Conservation (phyloP, 2,329 filamentous ascomycete species). For the Talaromyces sp. region DNA sequence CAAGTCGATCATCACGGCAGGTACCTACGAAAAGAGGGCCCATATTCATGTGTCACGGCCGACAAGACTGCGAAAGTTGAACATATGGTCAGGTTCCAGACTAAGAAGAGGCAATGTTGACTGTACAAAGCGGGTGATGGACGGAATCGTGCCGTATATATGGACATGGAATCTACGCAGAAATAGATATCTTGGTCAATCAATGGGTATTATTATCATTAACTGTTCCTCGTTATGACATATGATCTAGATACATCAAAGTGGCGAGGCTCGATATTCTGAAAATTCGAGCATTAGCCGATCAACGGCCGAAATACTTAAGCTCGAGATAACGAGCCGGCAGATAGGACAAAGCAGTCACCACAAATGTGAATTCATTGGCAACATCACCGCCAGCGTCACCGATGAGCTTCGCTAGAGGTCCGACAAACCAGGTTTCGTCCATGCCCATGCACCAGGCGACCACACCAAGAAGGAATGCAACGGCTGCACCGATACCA, state of each 20-base stretch:
- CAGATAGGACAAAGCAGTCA: slow-evolving; percentile 48
- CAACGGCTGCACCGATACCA: slow-evolving; percentile 43
- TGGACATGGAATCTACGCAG: not conserved
- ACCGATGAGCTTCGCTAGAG: slow-evolving; percentile 46
- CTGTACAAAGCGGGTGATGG: not conserved
- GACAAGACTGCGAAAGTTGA: no score
- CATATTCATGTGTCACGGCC: no score
- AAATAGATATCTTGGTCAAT: not conserved
- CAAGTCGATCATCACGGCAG: no score
- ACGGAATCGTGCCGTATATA: no score
- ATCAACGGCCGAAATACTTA: slow-evolving; percentile 41
- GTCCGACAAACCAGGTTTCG: slow-evolving; percentile 55
- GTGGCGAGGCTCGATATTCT: not conserved
- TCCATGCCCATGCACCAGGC: slow-evolving; percentile 59
- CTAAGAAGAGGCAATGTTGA: not conserved
- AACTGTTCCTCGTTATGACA: not conserved
- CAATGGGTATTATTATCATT: not conserved
- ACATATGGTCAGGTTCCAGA: not conserved
- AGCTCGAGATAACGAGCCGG: slow-evolving; percentile 51
- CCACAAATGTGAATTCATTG: slow-evolving; percentile 52
- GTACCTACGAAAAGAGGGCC: no score
- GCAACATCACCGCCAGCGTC: slow-evolving; percentile 49
- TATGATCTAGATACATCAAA: not conserved
- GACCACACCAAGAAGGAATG: slow-evolving; percentile 46
- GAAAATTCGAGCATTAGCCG: not conserved